Base-by-base conservation (phyloP, 2,329 filamentous ascomycete genomes). In the Capronia americana region DNA sequence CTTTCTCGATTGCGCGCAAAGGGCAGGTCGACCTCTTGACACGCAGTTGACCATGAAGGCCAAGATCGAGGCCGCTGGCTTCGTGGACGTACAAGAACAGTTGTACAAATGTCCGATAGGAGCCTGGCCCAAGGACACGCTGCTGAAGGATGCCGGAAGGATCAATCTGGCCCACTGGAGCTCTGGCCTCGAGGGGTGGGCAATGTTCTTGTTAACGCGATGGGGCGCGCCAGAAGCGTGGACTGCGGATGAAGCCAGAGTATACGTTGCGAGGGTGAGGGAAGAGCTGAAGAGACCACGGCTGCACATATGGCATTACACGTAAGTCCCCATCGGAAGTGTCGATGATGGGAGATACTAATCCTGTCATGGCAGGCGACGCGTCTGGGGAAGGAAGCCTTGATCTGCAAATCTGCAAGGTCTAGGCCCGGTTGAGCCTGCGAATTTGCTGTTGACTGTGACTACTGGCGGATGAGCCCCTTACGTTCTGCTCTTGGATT, bases 91-190 rank as follows among this genome's bases (percentile, higher is more conserved):
- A 11, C 77, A 84, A 56, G 82, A 86, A 69, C 79, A 80, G 28
- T 72, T 83, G 11, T 80, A 79, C 70, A 86, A 85, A 74, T 77
- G 88, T 6, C 83, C 84, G 1, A 78, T 82, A 46, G 85, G 84
- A 58, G 74, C 78, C 3, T 86, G 84, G 84, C 80, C 83, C 0
- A 77, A 76, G 57, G 82, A 86, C 62, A 76, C 78, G 7, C 76
- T 79, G n/a, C 72, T 81, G 50, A 84, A 81, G 64, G 74, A 80
- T 56, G 75, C 85, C 17, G 84, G 84, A 26, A 41, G 61, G 6
- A 65, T 70, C 41, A 72, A 72, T 53, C 65, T 70, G 32, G 69
- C 65, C 2, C 74, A 75, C 14, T 75, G 74, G 74, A 71, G 68
- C 14, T 56, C 73, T 38, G 74, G 71, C 8, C 50, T 75, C 11